A percentile compares a stretch with the other conserved stretches of the same genome.
phyloP scores from a whole-genome alignment of 495 filamentous ascomycete species.

The Penicillium fimorum region DNA sequence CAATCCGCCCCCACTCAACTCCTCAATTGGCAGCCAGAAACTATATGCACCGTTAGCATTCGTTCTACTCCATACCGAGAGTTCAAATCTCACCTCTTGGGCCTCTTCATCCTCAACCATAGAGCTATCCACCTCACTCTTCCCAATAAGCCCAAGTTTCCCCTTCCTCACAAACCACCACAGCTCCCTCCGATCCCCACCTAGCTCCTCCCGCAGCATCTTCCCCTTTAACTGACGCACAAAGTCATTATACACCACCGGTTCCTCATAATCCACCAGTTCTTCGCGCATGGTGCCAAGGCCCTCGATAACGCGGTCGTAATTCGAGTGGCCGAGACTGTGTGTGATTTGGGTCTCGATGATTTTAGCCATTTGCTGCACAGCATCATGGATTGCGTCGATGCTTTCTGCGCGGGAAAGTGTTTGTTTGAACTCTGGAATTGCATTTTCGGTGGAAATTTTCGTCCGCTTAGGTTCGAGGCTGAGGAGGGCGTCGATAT shows the following conservation, averaged over 20 bases:
- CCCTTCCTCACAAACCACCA: conserved; percentile 71
- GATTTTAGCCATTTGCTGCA: conserved; percentile 70
- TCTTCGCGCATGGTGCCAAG: conserved; percentile 77
- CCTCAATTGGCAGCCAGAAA: conserved; percentile 33
- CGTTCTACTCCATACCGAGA: not conserved
- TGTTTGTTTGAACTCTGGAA: conserved; percentile 89
- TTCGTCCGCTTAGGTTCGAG: conserved; percentile 54
- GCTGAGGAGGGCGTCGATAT: conserved; percentile 75
- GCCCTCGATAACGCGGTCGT: conserved; percentile 72
- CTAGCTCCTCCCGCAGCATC: conserved; percentile 67
- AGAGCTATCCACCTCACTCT: conserved; percentile 55
- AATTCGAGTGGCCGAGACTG: conserved; percentile 72
- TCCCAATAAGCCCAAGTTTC: conserved; percentile 72
- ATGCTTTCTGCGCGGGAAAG: conserved; percentile 62
- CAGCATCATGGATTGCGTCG: conserved; percentile 62
- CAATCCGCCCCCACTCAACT: not conserved
- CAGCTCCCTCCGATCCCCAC: conserved; percentile 77
- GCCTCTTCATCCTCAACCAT: conserved; percentile 68
- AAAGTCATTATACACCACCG: conserved; percentile 74
- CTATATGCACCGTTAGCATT: conserved; percentile 21
- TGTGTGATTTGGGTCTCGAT: conserved; percentile 65
- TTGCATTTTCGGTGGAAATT: conserved; percentile 76
- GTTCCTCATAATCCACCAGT: conserved; percentile 72
- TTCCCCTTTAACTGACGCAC: conserved; percentile 68
- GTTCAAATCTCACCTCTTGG: conserved; percentile 47